phyloP scores from a whole-genome alignment of 2,329 filamentous ascomycete genomes.

The Neonectria neomacrospora region DNA sequence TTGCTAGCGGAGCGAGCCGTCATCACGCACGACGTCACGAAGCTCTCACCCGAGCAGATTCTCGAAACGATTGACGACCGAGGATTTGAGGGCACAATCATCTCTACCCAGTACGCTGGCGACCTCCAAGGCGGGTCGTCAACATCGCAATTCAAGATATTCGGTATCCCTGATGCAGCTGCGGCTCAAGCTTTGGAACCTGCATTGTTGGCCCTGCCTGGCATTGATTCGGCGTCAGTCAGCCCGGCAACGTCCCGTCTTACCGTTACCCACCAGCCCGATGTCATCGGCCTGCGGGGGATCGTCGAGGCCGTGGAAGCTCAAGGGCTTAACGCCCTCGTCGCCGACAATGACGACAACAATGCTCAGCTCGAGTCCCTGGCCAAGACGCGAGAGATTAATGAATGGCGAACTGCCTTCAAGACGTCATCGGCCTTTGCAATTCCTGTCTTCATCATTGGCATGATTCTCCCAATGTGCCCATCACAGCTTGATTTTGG shows the following conservation, averaged over 20 bases:
- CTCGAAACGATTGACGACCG: slow-evolving; percentile 86
- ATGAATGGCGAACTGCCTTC: slow-evolving; percentile 89
- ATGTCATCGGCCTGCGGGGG: slow-evolving; percentile 79
- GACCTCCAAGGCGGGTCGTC: slow-evolving; percentile 66
- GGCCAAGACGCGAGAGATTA: slow-evolving; percentile 95
- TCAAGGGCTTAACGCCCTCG: slow-evolving; percentile 87
- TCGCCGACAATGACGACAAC: slow-evolving; percentile 93
- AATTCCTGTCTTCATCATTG: slow-evolving; percentile 88
- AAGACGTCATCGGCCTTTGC: slow-evolving; percentile 82
- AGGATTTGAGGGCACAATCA: slow-evolving; percentile 86
- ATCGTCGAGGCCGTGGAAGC: slow-evolving; percentile 86
- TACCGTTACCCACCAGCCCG: slow-evolving; percentile 77
- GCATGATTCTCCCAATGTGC: slow-evolving; percentile 94
- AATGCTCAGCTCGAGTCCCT: slow-evolving; percentile 96
- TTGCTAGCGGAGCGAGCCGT: slow-evolving; percentile 92
- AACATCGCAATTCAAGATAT: slow-evolving; percentile 83
- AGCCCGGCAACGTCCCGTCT: slow-evolving; percentile 79
- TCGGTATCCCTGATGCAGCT: slow-evolving; percentile 77
- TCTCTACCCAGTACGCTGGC: slow-evolving; percentile 76
- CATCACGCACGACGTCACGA: slow-evolving; percentile 80
- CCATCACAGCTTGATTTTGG: slow-evolving; percentile 82
- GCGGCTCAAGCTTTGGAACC: slow-evolving; percentile 79
- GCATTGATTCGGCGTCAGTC: slow-evolving; percentile 79
- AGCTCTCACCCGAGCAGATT: slow-evolving; percentile 79
- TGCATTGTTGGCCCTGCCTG: slow-evolving; percentile 71